Evolutionary conservation across 2,329 filamentous ascomycete species (phyloP), one percentile per base, ranked within the genome.

Genomic region (Chaetomiaceae sp.): DNA sequence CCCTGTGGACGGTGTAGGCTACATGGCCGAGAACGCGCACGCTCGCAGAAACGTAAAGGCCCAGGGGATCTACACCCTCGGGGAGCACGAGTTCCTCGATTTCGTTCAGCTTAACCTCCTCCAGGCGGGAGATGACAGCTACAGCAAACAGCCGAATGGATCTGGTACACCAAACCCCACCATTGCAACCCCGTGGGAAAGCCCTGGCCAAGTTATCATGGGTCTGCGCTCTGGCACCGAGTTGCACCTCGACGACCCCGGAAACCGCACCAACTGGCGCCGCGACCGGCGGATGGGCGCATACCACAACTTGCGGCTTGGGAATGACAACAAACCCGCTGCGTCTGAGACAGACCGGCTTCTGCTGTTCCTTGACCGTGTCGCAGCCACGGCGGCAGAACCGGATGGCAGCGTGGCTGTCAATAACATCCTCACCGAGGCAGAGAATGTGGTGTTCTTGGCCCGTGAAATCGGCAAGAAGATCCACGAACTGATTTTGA

Each of bases 271-370:
- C 25, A 62, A 56, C 56, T 67, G 63, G 63, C 62, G 62, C 14
- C 59, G 60, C 9, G 64, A 65, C 54, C 60, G 59, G 1, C 64
- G 64, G 30, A 64, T 65, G 64, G 62, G 60, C 7, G 46, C 59
- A 0, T 66, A 66, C 53, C 64, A 66, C 54, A 65, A 66, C 49
- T 1, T 40, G 21, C 5, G 13, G 8, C n/a, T 7, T 4, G n/a
- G 27, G 5, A n/a, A 3, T 5, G 38, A 20, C n/a, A 21, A 27
- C 25, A 54, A 56, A 23, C 55, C 27, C 51, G 3, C 32, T 1
- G 34, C 41, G 14, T 9, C 33, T 1, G 33, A 13, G 16, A 14
- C 41, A 2, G 34, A 23, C 21, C 34, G 32, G 18, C 21, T 48
- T 5, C 9, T 21, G 4, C 11, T 23, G 9, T 48, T 48, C 36